phyloP scores from a whole-genome alignment of 345 rosid species.

The Melastoma malabathricum region DNA sequence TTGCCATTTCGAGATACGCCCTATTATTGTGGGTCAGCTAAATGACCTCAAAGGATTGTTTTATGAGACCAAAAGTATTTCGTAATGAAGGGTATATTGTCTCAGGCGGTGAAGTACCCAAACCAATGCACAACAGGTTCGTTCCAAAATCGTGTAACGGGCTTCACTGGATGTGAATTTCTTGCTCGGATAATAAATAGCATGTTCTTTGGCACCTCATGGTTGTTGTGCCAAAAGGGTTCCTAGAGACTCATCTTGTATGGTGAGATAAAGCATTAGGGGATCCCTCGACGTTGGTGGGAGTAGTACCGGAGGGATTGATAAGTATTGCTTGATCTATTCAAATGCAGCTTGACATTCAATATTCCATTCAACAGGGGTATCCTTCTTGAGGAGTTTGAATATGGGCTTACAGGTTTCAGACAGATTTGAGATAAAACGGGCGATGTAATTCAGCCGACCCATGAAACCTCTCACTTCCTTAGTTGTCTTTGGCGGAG shows the following conservation, averaged over 20 bases:
- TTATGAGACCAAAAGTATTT: background rate
- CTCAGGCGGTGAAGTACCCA: background rate
- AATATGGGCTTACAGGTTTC: background rate
- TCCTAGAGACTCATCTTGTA: background rate
- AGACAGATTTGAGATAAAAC: background rate
- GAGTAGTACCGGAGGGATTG: background rate
- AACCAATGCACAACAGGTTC: background rate
- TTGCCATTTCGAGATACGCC: background rate
- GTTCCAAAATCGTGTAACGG: background rate
- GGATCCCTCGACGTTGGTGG: background rate
- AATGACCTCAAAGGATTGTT: background rate
- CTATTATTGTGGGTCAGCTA: background rate
- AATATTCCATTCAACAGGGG: background rate
- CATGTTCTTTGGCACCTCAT: background rate
- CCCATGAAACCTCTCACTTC: background rate
- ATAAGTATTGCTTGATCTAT: background rate
- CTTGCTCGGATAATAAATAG: background rate
- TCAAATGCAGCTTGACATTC: constrained; percentile 1
- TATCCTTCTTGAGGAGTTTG: background rate
- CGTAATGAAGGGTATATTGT: background rate
- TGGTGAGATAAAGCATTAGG: background rate
- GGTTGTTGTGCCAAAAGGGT: background rate
- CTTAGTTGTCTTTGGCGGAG: background rate
- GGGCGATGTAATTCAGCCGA: background rate
- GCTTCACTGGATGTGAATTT: background rate